Base-by-base conservation (phyloP, 345 rosid species). In the Syzygium oleosum region DNA sequence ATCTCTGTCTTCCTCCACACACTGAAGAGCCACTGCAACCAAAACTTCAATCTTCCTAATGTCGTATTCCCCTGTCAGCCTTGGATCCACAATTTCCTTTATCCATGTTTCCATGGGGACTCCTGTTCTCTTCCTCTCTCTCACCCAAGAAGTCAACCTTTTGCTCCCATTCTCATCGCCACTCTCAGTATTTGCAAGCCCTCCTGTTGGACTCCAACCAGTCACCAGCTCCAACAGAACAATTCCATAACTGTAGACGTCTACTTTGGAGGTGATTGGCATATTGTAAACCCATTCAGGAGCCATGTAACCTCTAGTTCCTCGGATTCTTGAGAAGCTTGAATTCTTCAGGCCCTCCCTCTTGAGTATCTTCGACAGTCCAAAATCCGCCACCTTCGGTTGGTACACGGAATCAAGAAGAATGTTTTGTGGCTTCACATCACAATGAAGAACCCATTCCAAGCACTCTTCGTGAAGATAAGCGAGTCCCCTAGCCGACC, bases 1-100 rank as follows among this genome's bases (percentile, higher is more conserved):
- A 54, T 91, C 80, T 22, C 29, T 88, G 34, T 84, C 90, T 41
- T 90, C 89, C 9, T 88, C 63, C 7, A 89, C 87, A 52, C 93
- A 90, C 34, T 86, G 51, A 16, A 89, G 31, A 27, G 91, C 92
- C 63, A 88, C 89, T 25, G 23, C 43, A 52, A 90, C 87, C 59
- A 91, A 53, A 53, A 78, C 63, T 68, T 13, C 46, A 56, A 87
- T 51, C 85, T 87, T 83, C 3, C 8, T 15, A 31, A 14, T 4
- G 19, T 87, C 90, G 78, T 49, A 85, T 21, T 88, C 73, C 6
- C 84, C 85, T 17, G 16, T 88, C 85, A 89, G n/a, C 3, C 23
- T 52, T 10, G 88, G 91, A 65, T 91, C 93, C n/a, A 85, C 52
- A n/a, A 88, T 61, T 34, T 90, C 63, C 38, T 61, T 56, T 3